Evolutionary conservation across 148 eudicot species (phyloP).

Genomic region (Camellia granthamiana): DNA sequence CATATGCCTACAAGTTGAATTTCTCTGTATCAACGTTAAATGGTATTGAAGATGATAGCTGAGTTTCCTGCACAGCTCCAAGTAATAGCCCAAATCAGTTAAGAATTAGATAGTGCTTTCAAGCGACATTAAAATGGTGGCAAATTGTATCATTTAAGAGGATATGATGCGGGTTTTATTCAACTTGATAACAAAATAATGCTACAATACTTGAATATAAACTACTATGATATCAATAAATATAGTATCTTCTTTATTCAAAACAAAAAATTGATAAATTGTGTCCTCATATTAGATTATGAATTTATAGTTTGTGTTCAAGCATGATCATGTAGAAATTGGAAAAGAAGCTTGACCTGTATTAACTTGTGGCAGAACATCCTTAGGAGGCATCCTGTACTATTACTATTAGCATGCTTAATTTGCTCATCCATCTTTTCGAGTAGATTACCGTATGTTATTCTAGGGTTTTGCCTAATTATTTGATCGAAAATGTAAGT

Average conservation of each 20-base stretch:
- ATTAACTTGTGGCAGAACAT: slow-evolving; percentile 26
- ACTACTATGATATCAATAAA: no score
- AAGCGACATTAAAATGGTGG: no score
- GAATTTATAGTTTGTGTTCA: no score
- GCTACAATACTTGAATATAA: neutral
- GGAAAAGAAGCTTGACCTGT: slow-evolving; percentile 29
- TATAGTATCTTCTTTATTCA: no score
- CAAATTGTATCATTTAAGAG: no score
- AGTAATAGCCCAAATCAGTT: neutral
- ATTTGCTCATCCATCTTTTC: slow-evolving; percentile 33
- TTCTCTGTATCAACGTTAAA: slow-evolving; percentile 20
- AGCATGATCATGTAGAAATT: neutral
- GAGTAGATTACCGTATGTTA: slow-evolving; percentile 39
- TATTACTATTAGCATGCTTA: slow-evolving; percentile 2
- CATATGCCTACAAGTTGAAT: no score
- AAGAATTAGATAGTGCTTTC: neutral
- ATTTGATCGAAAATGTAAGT: slow-evolving; percentile 43
- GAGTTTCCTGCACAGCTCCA: slow-evolving; percentile 38
- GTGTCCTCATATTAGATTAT: no score
- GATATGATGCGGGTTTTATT: neutral
- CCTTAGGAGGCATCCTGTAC: neutral
- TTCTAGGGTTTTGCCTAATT: slow-evolving; percentile 19
- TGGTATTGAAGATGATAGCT: slow-evolving; percentile 41
- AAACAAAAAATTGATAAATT: no score
- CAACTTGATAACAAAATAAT: neutral